Evolutionary conservation across 2,329 filamentous ascomycete species (phyloP).

Genomic region (Coniochaeta sp.): DNA sequence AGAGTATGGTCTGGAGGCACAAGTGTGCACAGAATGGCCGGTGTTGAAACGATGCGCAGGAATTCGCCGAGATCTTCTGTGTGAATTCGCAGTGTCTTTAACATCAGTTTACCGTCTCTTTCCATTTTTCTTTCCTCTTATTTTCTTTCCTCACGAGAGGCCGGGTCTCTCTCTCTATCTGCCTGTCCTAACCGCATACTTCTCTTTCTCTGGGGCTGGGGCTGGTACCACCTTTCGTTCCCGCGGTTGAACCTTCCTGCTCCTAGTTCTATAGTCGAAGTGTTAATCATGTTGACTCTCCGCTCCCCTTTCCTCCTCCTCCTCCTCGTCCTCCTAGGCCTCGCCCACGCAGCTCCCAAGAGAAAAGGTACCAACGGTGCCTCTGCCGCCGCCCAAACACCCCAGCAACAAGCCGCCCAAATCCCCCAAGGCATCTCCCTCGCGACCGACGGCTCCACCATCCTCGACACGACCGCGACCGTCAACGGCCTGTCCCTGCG

Average conservation of each 20-base stretch:
- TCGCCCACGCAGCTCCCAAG: not conserved
- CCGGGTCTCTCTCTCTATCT: not conserved
- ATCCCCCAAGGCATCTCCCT: conserved; percentile 27
- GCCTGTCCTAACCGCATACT: not conserved
- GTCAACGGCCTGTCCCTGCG: conserved; percentile 48
- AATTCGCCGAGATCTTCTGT: not conserved
- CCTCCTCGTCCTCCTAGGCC: conserved; percentile 3
- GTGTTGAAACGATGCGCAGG: not conserved
- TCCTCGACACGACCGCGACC: conserved; percentile 45
- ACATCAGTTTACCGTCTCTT: not conserved
- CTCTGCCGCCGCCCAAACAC: conserved; percentile 9
- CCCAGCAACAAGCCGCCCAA: conserved; percentile 20
- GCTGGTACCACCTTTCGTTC: not conserved
- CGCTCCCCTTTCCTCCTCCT: conserved; percentile 5
- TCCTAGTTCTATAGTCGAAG: no score
- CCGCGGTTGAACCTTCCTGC: no score
- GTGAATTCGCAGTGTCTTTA: not conserved
- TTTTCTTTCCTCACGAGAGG: not conserved
- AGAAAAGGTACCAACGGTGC: conserved; percentile 8
- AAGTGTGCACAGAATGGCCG: not conserved
- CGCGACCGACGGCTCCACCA: conserved; percentile 47
- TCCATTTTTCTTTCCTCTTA: not conserved
- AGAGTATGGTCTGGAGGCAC: not conserved
- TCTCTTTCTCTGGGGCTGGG: not conserved
- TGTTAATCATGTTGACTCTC: conserved; percentile 14